Base-by-base conservation (phyloP, 345 rosid genomes). In the Capsella bursapastoris region DNA sequence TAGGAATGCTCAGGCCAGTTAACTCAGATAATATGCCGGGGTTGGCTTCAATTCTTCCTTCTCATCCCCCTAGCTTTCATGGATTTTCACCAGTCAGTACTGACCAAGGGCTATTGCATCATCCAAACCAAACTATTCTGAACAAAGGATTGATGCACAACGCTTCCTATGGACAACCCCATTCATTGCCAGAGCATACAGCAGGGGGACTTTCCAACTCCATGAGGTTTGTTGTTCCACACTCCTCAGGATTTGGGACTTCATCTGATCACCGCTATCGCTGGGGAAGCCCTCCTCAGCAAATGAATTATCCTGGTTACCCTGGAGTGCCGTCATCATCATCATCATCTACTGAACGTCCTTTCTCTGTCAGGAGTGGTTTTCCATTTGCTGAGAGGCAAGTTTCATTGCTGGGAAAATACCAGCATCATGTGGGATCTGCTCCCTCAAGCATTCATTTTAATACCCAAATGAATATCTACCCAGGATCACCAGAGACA, bases 341-440 rank as follows among this genome's bases (percentile, higher is more conserved):
- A 40, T 76, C 86, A 40, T 68, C 89, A 44, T 78, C 91, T n/a
- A 57, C 71, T 68, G 87, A 82, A 27, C 89, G 66, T 61, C 83
- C 86, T 66, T 79, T 87, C 74, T 71, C 85, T 44, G 63, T 81
- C 72, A 86, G 86, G 47, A 83, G 68, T 59, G 89, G 87, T 40
- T 73, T 86, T 84, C 82, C 90, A 18, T 87, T 83, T 49, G 15
- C 84, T 47, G 79, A 79, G 78, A 85, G 80, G 41, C 85, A 79
- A 64, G 81, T 86, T 73, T 80, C 95, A 32, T 71, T 90, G 35
- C 82, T 85, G 57, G 81, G 90, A n/a, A 78, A 84, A 59, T 78
- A 84, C 63, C 86, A 83, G 53, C 94, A 86, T 82, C 94, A 87
- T 76, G 92, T 94, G 28, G 98, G 97, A 65, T 94, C 98, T 77